Evolutionary conservation across 345 rosid species (phyloP).

Genomic region (Boechera divaricarpa): DNA sequence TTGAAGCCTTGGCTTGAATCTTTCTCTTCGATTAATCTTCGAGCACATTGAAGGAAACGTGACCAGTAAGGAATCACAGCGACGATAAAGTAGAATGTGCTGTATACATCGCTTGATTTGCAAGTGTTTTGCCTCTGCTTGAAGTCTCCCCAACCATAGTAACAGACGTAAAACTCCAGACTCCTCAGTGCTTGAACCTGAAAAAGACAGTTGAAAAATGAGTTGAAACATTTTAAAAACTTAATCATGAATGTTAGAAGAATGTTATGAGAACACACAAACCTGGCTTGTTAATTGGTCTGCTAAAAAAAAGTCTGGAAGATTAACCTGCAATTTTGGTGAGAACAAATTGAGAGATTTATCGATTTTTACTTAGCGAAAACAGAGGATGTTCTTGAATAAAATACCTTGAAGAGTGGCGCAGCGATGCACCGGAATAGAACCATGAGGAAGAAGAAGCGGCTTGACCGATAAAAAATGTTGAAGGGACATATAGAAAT

Average conservation of each 20-base stretch:
- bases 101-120: constrained; percentile 41
- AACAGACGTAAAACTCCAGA: constrained; percentile 72
- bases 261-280: constrained; percentile 13
- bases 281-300: constrained; percentile 80
- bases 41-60: constrained; percentile 67
- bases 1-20: constrained; percentile 61
- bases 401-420: constrained; percentile 46
- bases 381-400: constrained; percentile 1
- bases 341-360: not conserved
- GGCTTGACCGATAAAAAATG: constrained; percentile 47
- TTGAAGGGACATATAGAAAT: constrained; percentile 44
- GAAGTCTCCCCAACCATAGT: constrained; percentile 75
- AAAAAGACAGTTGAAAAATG: not conserved
- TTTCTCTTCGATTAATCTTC: constrained; percentile 68
- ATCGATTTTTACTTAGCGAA: not conserved
- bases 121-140: constrained; percentile 53
- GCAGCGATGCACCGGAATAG: constrained; percentile 47
- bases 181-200: constrained; percentile 81
- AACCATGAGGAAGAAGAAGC: constrained; percentile 45
- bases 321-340: constrained; percentile 53
- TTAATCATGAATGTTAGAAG: not conserved
- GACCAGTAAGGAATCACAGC: constrained; percentile 64
- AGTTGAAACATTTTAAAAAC: not conserved
- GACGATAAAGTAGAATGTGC: constrained; percentile 57
- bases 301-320: constrained; percentile 72